Percentiles rank a stretch among this genome's conserved stretches.
Conservation (phyloP, 2,329 filamentous ascomycete genomes). For the Fusarium clavum region DNA sequence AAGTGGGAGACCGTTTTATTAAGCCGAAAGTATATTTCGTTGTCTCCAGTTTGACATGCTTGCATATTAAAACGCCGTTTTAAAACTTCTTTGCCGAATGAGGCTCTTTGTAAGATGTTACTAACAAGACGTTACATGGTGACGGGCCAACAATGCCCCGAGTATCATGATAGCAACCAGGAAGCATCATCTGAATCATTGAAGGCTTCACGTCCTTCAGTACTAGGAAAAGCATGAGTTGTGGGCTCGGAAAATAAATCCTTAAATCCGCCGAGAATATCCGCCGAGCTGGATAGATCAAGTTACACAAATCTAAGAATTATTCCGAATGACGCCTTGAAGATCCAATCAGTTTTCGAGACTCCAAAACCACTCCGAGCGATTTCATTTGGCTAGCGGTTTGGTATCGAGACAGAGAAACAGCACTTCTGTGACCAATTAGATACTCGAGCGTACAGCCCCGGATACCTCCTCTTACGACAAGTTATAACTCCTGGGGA, state of each 20-base stretch:
- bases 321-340: neutral
- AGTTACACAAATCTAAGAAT: neutral
- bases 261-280: neutral
- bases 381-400: neutral
- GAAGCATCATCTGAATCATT: neutral
- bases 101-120: neutral
- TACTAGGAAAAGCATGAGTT: no score
- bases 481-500: neutral
- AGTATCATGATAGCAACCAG: neutral
- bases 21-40: neutral
- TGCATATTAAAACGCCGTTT: neutral
- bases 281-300: neutral
- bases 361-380: no score
- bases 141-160: neutral
- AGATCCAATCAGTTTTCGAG: neutral
- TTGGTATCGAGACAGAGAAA: fast-evolving
- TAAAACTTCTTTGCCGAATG: neutral
- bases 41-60: neutral
- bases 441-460: neutral
- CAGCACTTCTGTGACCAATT: neutral
- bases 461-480: fast-evolving
- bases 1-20: neutral
- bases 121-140: neutral
- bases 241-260: neutral
- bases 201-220: neutral